phyloP scores from a whole-genome alignment of 176 grass and related monocot genomes.

The Echinochloa phyllopogon region DNA sequence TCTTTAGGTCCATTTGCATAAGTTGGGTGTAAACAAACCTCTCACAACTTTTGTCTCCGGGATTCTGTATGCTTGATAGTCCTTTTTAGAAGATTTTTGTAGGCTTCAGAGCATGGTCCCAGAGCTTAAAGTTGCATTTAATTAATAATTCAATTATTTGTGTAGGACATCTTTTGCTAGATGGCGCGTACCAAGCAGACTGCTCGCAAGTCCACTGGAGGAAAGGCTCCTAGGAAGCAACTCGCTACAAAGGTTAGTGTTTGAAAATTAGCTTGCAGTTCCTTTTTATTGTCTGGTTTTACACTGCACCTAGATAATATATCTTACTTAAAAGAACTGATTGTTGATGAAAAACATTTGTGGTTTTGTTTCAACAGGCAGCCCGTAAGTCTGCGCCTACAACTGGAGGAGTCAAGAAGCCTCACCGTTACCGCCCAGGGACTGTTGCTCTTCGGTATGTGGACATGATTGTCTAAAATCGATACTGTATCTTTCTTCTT shows the following conservation, averaged over 20 bases:
- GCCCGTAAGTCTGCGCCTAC: slow-evolving; percentile 52
- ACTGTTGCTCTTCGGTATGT: slow-evolving; percentile 49
- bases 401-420: slow-evolving; percentile 59
- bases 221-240: slow-evolving; percentile 60
- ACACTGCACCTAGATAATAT: background rate
- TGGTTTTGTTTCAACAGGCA: slow-evolving; percentile 27
- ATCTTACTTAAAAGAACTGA: background rate
- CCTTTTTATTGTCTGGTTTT: background rate
- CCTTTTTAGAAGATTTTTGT: background rate
- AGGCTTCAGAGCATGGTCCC: background rate
- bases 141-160: background rate
- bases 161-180: slow-evolving; percentile 13
- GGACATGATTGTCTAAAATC: background rate
- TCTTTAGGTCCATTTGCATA: background rate
- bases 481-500: background rate
- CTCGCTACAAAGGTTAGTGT: slow-evolving; percentile 49
- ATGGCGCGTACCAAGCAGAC: slow-evolving; percentile 60
- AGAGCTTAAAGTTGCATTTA: background rate
- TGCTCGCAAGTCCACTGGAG: slow-evolving; percentile 58
- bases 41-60: background rate
- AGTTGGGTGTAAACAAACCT: background rate
- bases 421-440: slow-evolving; percentile 49
- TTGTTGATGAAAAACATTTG: background rate
- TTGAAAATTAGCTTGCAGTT: background rate
- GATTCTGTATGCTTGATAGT: background rate